These are phyloP conservation scores for Colletotrichum coccodes DNA, from an alignment of 2,329 filamentous ascomycete species.

Conservation along the genomic window DNA sequence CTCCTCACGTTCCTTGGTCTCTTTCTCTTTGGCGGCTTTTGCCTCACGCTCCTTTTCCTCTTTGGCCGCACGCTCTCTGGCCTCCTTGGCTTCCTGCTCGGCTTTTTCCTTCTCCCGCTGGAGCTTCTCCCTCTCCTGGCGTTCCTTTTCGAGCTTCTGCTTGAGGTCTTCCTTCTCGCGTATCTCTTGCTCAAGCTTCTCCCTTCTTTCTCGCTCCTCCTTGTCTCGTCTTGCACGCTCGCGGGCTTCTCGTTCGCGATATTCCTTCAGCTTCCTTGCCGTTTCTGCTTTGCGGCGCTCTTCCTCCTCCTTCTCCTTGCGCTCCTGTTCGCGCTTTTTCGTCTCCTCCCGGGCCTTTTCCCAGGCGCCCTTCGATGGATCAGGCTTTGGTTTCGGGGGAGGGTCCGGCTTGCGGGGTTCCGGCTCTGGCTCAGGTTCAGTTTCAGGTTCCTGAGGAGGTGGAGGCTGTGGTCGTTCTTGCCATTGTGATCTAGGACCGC, in stretches of 20 bases:
- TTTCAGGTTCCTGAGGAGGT: conserved; percentile 35
- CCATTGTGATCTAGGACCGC: conserved; percentile 51
- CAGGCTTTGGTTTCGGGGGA: conserved; percentile 36
- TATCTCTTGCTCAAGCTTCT: conserved; percentile 47
- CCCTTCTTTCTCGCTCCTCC: conserved; percentile 47
- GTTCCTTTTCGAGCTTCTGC: conserved; percentile 41
- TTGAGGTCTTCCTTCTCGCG: conserved; percentile 43
- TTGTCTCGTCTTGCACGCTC: conserved; percentile 54
- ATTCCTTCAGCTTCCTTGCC: conserved; percentile 61
- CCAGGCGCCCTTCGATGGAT: conserved; percentile 36
- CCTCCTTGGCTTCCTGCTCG: conserved; percentile 49
- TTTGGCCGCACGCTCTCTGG: conserved; percentile 38
- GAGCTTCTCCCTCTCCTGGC: conserved; percentile 50
- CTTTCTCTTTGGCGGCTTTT: conserved; percentile 52
- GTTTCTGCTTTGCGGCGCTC: conserved; percentile 68
- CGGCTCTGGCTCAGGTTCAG: conserved; percentile 35
- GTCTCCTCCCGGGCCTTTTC: conserved; percentile 67
- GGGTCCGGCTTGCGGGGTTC: conserved; percentile 40
- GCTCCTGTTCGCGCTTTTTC: conserved; percentile 70
- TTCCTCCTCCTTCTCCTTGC: conserved; percentile 69
- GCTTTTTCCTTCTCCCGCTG: conserved; percentile 56
- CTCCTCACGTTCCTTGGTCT: conserved; percentile 43
- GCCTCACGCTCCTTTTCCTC: conserved; percentile 43
- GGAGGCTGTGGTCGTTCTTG: conserved; percentile 41
- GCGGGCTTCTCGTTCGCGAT: conserved; percentile 65